phyloP scores from a whole-genome alignment of 2,329 filamentous ascomycete species.

The Albophoma yamanashiensis region DNA sequence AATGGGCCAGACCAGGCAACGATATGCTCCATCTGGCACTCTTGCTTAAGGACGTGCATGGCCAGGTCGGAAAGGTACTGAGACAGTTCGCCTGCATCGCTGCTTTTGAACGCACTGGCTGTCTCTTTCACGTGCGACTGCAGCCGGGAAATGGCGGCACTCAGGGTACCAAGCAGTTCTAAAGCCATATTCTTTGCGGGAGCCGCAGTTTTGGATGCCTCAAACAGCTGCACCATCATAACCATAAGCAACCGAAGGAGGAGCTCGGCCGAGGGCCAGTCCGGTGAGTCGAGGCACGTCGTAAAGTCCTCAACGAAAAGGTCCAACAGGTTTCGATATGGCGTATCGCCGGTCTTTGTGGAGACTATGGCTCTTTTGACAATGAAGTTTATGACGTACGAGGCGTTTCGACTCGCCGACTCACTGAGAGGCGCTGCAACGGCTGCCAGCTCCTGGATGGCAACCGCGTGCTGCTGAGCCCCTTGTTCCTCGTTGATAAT shows the following conservation, averaged over 20 bases:
- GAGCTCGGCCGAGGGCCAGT: slow-evolving; percentile 90
- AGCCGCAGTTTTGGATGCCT: slow-evolving; percentile 68
- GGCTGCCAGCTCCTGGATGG: slow-evolving; percentile 47
- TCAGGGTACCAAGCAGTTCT: slow-evolving; percentile 80
- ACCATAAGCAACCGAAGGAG: slow-evolving; percentile 68
- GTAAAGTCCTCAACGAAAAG: slow-evolving; percentile 94
- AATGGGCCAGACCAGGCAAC: slow-evolving; percentile 62
- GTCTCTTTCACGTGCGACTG: slow-evolving; percentile 61
- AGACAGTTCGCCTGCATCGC: slow-evolving; percentile 41
- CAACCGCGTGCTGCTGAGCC: slow-evolving; percentile 40
- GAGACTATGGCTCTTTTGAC: slow-evolving; percentile 77
- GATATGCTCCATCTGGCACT: slow-evolving; percentile 41
- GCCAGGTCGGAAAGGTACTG: slow-evolving; percentile 44
- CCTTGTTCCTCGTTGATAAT: slow-evolving; percentile 45
- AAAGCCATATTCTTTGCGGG: slow-evolving; percentile 89
- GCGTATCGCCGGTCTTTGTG: slow-evolving; percentile 89
- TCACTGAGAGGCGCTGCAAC: slow-evolving; percentile 54
- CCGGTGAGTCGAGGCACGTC: slow-evolving; percentile 73
- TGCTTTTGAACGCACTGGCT: slow-evolving; percentile 51
- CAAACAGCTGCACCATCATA: slow-evolving; percentile 71
- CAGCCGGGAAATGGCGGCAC: slow-evolving; percentile 78
- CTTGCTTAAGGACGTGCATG: slow-evolving; percentile 37
- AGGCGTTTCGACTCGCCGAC: slow-evolving; percentile 62
- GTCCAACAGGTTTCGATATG: slow-evolving; percentile 86
- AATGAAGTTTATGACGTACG: slow-evolving; percentile 76